A percentile compares a stretch with the other conserved stretches of the same genome.
Evolutionary conservation across 768 basidiomycete species (phyloP).

Genomic region (Auricularia auricula-judae): DNA sequence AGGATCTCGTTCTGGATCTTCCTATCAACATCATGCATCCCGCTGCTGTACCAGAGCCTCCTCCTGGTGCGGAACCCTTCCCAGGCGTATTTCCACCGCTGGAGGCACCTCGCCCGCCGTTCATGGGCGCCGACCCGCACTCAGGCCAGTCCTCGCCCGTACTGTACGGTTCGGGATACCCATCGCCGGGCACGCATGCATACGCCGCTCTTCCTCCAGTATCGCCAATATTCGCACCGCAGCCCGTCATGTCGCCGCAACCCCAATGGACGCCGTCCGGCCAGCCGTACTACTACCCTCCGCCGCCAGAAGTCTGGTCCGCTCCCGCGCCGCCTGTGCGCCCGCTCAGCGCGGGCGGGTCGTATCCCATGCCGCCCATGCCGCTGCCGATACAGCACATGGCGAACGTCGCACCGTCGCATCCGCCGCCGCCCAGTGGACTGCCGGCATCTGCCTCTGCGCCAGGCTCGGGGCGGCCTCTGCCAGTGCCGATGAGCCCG

Average conservation of each 20-base stretch:
- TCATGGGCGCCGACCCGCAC: not conserved
- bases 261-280: not conserved
- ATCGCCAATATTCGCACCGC: conserved; percentile 2
- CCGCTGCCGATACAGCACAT: not conserved
- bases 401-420: not conserved
- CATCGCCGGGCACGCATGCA: not conserved
- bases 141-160: conserved; percentile 4
- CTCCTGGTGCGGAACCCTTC: conserved; percentile 15
- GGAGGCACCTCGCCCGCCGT: not conserved
- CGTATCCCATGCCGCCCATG: conserved; percentile 14
- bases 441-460: not conserved
- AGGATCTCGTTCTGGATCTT: conserved; percentile 55
- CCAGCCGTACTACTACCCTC: conserved; percentile 23
- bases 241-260: not conserved
- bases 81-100: conserved; percentile 4
- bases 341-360: not conserved
- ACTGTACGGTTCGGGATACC: not conserved
- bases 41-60: conserved; percentile 34
- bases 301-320: conserved; percentile 9
- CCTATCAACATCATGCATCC: conserved; percentile 51
- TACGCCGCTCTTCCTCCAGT: not conserved
- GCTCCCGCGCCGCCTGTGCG: not conserved
- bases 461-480: not conserved
- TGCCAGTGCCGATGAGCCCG: not conserved
- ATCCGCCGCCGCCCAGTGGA: not conserved